Evolutionary conservation across 2,329 filamentous ascomycete genomes (phyloP).

Genomic region (Colletotrichum sp.): DNA sequence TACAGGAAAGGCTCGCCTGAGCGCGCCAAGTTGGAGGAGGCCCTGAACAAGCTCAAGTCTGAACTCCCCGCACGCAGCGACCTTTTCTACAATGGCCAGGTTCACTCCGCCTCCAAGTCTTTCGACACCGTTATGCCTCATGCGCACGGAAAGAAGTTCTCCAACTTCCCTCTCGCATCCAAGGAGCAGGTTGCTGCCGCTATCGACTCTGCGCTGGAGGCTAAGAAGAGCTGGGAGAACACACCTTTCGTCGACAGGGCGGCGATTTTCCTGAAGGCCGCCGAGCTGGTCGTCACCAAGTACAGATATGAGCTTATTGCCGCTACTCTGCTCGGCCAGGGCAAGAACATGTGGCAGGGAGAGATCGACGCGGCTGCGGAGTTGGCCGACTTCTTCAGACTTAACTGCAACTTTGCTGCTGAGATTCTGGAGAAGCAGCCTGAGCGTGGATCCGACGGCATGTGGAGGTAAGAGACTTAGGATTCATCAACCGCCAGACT

Average conservation of each 20-base stretch:
- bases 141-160: conserved; percentile 37
- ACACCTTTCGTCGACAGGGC: conserved; percentile 38
- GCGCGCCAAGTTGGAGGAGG: conserved; percentile 32
- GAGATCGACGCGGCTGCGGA: conserved; percentile 42
- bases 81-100: conserved; percentile 34
- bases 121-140: conserved; percentile 37
- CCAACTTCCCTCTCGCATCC: conserved; percentile 37
- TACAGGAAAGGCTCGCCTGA: conserved; percentile 35
- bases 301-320: conserved; percentile 37
- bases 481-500: background rate
- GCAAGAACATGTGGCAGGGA: conserved; percentile 44
- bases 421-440: conserved; percentile 43
- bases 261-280: conserved; percentile 38
- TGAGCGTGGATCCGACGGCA: conserved; percentile 30
- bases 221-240: conserved; percentile 36
- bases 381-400: conserved; percentile 41
- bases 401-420: conserved; percentile 33
- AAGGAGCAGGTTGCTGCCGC: conserved; percentile 34
- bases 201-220: conserved; percentile 35
- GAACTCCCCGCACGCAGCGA: conserved; percentile 35
- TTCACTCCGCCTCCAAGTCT: conserved; percentile 29
- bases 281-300: conserved; percentile 32
- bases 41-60: conserved; percentile 32
- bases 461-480: conserved; percentile 30
- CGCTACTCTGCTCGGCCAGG: conserved; percentile 45